phyloP scores from a whole-genome alignment of 306 rosid species.

The Betula pendula region DNA sequence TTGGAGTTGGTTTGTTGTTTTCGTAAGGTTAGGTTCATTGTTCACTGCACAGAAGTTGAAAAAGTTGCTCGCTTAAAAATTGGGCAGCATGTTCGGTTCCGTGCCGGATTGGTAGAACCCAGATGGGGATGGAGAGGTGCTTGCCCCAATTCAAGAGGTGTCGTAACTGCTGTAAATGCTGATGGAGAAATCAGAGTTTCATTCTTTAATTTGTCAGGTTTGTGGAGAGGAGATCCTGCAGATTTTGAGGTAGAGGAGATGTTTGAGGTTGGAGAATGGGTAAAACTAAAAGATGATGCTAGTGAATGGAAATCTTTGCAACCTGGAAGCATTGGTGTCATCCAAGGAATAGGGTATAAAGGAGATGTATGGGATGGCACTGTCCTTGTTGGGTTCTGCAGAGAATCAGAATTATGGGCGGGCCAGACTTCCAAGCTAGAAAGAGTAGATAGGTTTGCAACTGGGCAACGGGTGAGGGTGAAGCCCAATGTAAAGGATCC shows the following conservation, averaged over 20 bases:
- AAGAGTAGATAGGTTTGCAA: conserved; percentile 55
- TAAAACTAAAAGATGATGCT: conserved; percentile 61
- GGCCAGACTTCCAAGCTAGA: conserved; percentile 75
- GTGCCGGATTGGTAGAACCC: conserved; percentile 78
- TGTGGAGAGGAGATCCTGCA: conserved; percentile 96
- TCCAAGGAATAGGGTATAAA: conserved; percentile 85
- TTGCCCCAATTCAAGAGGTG: conserved; percentile 67
- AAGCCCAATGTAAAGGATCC: conserved; percentile 66
- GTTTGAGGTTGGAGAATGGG: conserved; percentile 97
- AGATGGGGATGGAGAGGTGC: conserved; percentile 99
- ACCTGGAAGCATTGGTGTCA: conserved; percentile 81
- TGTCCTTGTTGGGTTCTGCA: conserved; percentile 74
- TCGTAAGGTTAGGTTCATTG: conserved; percentile 80
- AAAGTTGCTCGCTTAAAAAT: conserved; percentile 73
- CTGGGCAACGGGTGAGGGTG: conserved; percentile 81
- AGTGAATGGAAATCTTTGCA: conserved; percentile 72
- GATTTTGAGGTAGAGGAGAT: conserved; percentile 78
- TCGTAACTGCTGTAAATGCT: conserved; percentile 79
- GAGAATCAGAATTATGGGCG: conserved; percentile 92
- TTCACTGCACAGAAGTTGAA: conserved; percentile 91
- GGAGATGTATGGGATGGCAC: conserved; percentile 75
- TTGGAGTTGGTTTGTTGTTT: conserved; percentile 96
- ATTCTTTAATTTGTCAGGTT: conserved; percentile 66
- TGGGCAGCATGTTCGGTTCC: conserved; percentile 88
- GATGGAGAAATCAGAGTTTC: conserved; percentile 94